Evolutionary conservation across 257 asterid species (phyloP).

Genomic region (Eucommia ulmoides): DNA sequence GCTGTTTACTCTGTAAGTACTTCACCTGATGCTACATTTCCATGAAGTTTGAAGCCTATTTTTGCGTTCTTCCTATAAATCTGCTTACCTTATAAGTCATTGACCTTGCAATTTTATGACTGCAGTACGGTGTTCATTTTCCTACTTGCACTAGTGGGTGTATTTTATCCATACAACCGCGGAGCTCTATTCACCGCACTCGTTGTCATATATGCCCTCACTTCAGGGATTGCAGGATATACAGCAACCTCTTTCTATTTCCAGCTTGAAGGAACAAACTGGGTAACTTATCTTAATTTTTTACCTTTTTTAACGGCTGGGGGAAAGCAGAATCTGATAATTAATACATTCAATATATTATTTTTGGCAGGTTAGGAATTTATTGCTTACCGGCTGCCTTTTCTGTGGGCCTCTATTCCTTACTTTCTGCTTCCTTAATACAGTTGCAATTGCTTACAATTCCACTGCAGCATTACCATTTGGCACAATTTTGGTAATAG

Average conservation of each 20-base stretch:
- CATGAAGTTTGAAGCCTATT: neutral
- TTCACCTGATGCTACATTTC: neutral
- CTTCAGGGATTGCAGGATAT: slow-evolving; percentile 64
- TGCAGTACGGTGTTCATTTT: slow-evolving; percentile 50
- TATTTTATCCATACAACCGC: slow-evolving; percentile 58
- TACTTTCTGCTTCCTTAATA: slow-evolving; percentile 17
- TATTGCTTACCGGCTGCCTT: slow-evolving; percentile 16
- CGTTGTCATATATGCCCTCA: slow-evolving; percentile 52
- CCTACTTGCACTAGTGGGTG: slow-evolving; percentile 58
- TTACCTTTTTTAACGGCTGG: neutral
- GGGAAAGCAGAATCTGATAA: neutral
- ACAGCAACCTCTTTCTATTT: slow-evolving; percentile 50
- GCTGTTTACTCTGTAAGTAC: slow-evolving; percentile 53
- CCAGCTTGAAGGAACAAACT: slow-evolving; percentile 66
- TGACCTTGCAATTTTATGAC: neutral
- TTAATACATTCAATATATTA: neutral
- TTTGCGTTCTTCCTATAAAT: neutral
- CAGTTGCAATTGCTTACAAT: slow-evolving; percentile 14
- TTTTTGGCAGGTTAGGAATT: slow-evolving; percentile 14
- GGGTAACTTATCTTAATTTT: slow-evolving; percentile 25
- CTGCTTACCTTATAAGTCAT: neutral
- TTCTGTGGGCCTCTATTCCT: slow-evolving; percentile 15
- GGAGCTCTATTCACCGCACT: slow-evolving; percentile 56
- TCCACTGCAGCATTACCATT: slow-evolving; percentile 17
- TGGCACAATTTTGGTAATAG: slow-evolving; percentile 6